Conservation (phyloP, 2,329 filamentous ascomycete genomes). For the Ophiostoma sp. region DNA sequence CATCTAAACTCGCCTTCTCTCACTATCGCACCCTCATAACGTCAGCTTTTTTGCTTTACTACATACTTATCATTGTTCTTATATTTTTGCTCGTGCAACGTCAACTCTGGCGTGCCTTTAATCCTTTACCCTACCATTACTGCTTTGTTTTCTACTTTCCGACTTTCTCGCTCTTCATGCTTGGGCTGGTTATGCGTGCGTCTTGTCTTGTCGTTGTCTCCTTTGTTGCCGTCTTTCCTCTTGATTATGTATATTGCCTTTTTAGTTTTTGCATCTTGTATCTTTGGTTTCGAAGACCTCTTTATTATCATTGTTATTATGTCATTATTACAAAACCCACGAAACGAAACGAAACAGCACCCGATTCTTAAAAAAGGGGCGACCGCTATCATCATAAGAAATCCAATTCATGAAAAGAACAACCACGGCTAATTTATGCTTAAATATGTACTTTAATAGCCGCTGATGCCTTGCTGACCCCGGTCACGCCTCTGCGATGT, state of each 20-base stretch:
- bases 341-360: neutral
- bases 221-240: neutral
- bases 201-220: neutral
- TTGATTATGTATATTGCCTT: neutral
- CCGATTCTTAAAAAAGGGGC: neutral
- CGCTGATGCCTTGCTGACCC: too few relatives aligned
- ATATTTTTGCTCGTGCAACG: neutral
- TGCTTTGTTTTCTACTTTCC: neutral
- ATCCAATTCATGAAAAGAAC: neutral
- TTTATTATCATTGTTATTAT: conserved; percentile 3
- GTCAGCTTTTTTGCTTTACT: neutral
- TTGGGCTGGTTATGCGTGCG: conserved; percentile 5
- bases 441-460: neutral
- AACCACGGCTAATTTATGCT: neutral
- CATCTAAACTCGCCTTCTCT: neutral
- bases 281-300: neutral
- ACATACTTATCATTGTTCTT: neutral
- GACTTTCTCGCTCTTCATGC: neutral
- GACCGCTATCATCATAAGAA: neutral
- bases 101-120: neutral
- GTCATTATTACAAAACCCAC: neutral
- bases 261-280: neutral
- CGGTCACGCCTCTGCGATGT: neutral
- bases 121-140: too few relatives aligned
- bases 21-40: too few relatives aligned